phyloP scores from a whole-genome alignment of 164 flowering plant genomes.

The Vitis rotundifolia region DNA sequence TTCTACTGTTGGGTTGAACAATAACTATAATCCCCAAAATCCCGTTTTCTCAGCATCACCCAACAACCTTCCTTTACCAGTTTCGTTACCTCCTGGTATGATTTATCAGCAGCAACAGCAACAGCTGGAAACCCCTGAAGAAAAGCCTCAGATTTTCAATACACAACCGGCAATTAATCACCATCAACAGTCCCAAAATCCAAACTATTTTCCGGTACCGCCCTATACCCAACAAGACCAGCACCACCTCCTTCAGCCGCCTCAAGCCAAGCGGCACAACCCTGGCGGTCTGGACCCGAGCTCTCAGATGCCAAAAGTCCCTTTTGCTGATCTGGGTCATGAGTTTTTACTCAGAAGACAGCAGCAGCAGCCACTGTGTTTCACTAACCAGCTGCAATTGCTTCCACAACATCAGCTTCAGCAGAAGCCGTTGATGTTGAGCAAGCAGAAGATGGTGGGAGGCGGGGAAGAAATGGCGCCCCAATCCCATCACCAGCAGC shows the following conservation, averaged over 20 bases:
- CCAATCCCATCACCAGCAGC: neutral
- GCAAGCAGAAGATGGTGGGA: slow-evolving; percentile 10
- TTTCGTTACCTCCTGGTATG: slow-evolving; percentile 10
- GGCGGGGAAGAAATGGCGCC: slow-evolving; percentile 8
- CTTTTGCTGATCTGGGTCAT: slow-evolving; percentile 16
- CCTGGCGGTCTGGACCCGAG: slow-evolving; percentile 10
- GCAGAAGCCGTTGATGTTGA: slow-evolving; percentile 14
- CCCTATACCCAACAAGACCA: slow-evolving; percentile 10
- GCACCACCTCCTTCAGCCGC: slow-evolving; percentile 18
- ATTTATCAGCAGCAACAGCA: slow-evolving; percentile 9
- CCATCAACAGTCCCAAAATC: slow-evolving; percentile 24
- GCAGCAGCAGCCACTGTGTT: slow-evolving; percentile 10
- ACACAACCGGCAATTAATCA: slow-evolving; percentile 13
- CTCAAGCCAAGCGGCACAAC: slow-evolving; percentile 25
- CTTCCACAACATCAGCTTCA: slow-evolving; percentile 18
- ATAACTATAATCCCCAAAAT: slow-evolving; percentile 10
- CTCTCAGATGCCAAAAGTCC: slow-evolving; percentile 11
- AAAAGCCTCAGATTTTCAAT: slow-evolving; percentile 30
- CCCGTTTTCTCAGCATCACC: slow-evolving; percentile 9
- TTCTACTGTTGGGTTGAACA: slow-evolving; percentile 9
- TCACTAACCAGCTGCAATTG: slow-evolving; percentile 12
- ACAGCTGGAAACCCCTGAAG: slow-evolving; percentile 15
- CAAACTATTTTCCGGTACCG: slow-evolving; percentile 17
- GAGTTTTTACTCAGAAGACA: slow-evolving; percentile 19
- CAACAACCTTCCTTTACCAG: slow-evolving; percentile 1